Evolutionary conservation across 1,284 basidiomycete species (phyloP).

Genomic region (Meripilus lineatus): DNA sequence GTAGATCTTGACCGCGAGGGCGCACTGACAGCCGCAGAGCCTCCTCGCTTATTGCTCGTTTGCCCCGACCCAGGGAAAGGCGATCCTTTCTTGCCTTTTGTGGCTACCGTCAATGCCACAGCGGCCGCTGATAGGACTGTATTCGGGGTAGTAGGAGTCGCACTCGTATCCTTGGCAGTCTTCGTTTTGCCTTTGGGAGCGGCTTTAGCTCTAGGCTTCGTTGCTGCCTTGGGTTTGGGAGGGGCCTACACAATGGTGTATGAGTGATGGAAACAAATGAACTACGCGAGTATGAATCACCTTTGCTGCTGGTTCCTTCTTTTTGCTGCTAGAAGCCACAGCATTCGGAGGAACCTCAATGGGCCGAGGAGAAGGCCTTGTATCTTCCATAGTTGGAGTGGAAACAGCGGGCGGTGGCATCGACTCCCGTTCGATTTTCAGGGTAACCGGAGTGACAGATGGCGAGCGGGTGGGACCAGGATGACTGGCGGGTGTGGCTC

Average conservation of each 20-base stretch:
- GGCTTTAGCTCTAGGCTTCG: conserved; percentile 14
- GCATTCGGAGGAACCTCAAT: conserved; percentile 15
- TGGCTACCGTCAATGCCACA: conserved; percentile 9
- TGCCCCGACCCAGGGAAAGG: conserved; percentile 12
- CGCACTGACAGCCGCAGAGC: conserved; percentile 25
- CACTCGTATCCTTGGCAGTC: conserved; percentile 15
- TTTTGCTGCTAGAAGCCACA: conserved; percentile 31
- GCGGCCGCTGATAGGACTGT: too few relatives aligned
- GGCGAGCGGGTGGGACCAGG: too few relatives aligned
- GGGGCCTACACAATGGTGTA: conserved; percentile 9
- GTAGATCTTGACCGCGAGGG: conserved; percentile 61
- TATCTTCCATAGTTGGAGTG: conserved; percentile 4
- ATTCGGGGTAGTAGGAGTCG: too few relatives aligned
- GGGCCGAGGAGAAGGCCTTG: conserved; percentile 7
- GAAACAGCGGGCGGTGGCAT: conserved; percentile 52
- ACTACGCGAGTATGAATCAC: conserved; percentile 26
- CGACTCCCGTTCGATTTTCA: conserved; percentile 48
- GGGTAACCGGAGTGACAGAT: too few relatives aligned
- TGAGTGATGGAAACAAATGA: conserved; percentile 8
- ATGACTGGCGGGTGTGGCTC: too few relatives aligned
- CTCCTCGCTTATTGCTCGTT: conserved; percentile 23
- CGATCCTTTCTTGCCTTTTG: conserved; percentile 27
- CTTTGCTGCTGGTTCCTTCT: conserved; percentile 35
- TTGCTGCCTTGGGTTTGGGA: conserved; percentile 28
- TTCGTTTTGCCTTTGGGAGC: conserved; percentile 10